Conservation (phyloP, 208 protist genomes). For the Novymonas esmeraldas region DNA sequence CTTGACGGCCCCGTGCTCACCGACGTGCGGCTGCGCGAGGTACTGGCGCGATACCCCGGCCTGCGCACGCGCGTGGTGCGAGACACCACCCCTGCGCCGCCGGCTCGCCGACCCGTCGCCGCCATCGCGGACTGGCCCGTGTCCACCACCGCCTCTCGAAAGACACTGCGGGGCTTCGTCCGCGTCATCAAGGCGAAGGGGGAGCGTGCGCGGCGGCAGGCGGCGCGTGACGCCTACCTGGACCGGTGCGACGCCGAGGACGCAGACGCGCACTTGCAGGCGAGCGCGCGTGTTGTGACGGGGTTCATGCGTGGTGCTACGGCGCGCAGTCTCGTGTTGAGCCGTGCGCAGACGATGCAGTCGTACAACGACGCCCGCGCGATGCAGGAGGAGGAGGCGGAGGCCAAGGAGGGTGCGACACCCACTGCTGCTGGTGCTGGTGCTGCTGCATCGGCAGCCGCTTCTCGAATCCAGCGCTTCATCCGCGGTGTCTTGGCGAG, state of each 20-base stretch:
- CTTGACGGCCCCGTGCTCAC: constrained; percentile 18
- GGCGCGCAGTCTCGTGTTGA: constrained; percentile 14
- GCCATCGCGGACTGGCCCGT: background rate
- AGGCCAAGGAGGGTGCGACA: constrained; percentile 6
- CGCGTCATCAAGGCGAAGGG: constrained; percentile 22
- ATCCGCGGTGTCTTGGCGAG: constrained; percentile 18
- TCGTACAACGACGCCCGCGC: constrained; percentile 26
- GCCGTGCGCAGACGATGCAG: constrained; percentile 1
- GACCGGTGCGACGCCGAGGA: constrained; percentile 12
- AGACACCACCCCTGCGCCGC: background rate
- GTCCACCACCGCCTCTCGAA: background rate
- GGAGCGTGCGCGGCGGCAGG: constrained; percentile 12
- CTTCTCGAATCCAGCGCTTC: constrained; percentile 34
- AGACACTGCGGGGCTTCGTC: constrained; percentile 8
- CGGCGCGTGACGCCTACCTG: constrained; percentile 24
- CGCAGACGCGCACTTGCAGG: constrained; percentile 14
- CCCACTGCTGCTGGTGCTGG: background rate
- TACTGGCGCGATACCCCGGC: constrained; percentile 6
- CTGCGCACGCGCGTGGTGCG: constrained; percentile 3
- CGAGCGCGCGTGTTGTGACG: constrained; percentile 24
- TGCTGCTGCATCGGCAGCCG: constrained; percentile 11
- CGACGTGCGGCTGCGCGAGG: constrained; percentile 6
- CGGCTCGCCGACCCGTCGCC: background rate
- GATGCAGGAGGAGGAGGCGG: constrained; percentile 20
- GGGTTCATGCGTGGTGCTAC: constrained; percentile 26